phyloP scores from a whole-genome alignment of 1,284 basidiomycete genomes.

The Albatrellus sp. region DNA sequence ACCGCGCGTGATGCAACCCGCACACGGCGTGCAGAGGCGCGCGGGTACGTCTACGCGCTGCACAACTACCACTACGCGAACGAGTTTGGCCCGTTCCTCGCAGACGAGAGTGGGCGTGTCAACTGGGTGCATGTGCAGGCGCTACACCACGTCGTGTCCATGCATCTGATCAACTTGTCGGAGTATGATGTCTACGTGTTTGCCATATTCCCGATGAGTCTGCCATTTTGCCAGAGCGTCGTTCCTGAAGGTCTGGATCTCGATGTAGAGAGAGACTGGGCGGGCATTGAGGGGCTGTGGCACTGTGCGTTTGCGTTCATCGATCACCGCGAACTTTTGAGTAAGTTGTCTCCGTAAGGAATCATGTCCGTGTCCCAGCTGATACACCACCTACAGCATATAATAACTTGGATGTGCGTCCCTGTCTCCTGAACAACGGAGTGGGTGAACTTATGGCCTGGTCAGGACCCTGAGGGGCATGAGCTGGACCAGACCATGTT shows the following conservation, averaged over 20 bases:
- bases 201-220: constrained; percentile 34
- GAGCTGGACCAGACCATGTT: constrained; percentile 35
- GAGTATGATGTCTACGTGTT: constrained; percentile 20
- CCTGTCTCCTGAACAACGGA: background rate
- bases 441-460: no score
- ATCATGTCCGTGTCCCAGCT: background rate
- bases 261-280: constrained; percentile 42
- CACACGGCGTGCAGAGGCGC: constrained; percentile 24
- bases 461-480: constrained; percentile 10
- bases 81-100: constrained; percentile 44
- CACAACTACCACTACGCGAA: constrained; percentile 37
- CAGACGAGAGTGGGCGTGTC: constrained; percentile 28
- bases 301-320: constrained; percentile 50
- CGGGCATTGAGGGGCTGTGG: constrained; percentile 48
- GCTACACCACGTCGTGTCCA: constrained; percentile 43
- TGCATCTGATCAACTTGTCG: constrained; percentile 32
- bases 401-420: constrained; percentile 31
- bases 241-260: constrained; percentile 26
- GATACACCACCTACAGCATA: constrained; percentile 24
- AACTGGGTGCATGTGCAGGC: constrained; percentile 50
- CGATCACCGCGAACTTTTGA: constrained; percentile 50
- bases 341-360: constrained; percentile 24
- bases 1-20: constrained; percentile 27
- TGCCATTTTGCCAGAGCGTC: constrained; percentile 41
- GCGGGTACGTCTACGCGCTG: constrained; percentile 48